Base-by-base conservation (phyloP, 2,329 filamentous ascomycete genomes). In the Graphilbum ipis-grandicollis region DNA sequence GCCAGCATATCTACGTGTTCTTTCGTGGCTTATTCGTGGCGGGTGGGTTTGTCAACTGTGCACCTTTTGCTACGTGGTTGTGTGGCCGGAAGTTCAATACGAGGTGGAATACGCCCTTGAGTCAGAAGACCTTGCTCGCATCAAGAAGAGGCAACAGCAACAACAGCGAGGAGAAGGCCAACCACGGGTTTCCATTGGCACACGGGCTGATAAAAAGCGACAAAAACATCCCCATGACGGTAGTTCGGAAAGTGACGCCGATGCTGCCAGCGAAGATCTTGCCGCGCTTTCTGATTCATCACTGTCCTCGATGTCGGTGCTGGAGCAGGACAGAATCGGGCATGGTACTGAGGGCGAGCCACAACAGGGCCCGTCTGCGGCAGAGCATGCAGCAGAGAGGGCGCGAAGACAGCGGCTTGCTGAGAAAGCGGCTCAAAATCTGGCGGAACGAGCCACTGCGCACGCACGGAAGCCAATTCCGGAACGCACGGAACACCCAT, bases 1-100 rank as follows among this genome's bases (percentile, higher is more conserved):
- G 31, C 75, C 78, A 7, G 75, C 77, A 2, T 98, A 94, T 54
- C 78, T 96, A 55, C 72, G 82, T 25, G 93, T 96, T 55, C 63
- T 98, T 19, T 85, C 84, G 18, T 98, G 88, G 84, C 68, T 98
- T 9, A 75, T 96, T 60, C 75, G 86, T 30, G 80, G 84, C 33
- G 85, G 84, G 13, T 93, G 90, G 81, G 86, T 94, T 1, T 93
- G 82, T 1, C 86, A 94, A 53, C 67, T 98, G 6, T 81, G 85
- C 43, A 90, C 84, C 1, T 94, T 92, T 54, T 83, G 79, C 12
- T 93, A 90, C 64, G 74, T 96, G 31, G 72, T 88, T 35, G 80
- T 90, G 31, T 78, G 77, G 56, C 75, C 80, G 3, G 78, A 88
- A 51, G 80, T 93, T 43, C 75, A 90, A 47, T 77, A 80, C 49